Evolutionary conservation across 345 rosid species (phyloP).

Genomic region (Alliaria petiolata): DNA sequence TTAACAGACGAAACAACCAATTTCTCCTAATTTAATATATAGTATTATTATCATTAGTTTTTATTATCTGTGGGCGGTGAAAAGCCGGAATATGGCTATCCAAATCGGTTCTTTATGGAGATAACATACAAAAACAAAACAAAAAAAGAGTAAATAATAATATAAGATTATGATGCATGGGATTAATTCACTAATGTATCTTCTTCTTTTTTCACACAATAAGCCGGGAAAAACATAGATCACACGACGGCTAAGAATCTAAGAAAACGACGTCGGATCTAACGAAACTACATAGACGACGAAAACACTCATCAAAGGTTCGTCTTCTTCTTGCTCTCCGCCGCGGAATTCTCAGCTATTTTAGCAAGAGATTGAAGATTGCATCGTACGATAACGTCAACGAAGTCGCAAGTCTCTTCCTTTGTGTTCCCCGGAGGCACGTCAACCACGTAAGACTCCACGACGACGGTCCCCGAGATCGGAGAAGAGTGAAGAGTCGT

Average conservation of each 20-base stretch:
- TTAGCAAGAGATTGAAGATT: slow-evolving; percentile 77
- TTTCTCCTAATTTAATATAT: background rate
- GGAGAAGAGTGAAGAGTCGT: slow-evolving; percentile 54
- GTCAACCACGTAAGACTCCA: slow-evolving; percentile 86
- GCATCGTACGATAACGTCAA: slow-evolving; percentile 72
- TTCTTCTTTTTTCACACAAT: slow-evolving; percentile 14
- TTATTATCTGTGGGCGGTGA: slow-evolving; percentile 6
- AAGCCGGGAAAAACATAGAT: slow-evolving; percentile 31
- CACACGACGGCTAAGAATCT: slow-evolving; percentile 30
- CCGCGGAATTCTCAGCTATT: slow-evolving; percentile 48
- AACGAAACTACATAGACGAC: slow-evolving; percentile 2
- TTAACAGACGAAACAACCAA: background rate
- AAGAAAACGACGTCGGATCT: slow-evolving; percentile 25
- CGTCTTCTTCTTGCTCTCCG: slow-evolving; percentile 20
- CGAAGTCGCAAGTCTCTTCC: slow-evolving; percentile 75
- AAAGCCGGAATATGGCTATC: slow-evolving; percentile 21
- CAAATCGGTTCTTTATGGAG: background rate
- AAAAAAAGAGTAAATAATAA: background rate
- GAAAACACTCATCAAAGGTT: slow-evolving; percentile 14
- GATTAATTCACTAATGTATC: slow-evolving; percentile 22
- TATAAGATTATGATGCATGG: slow-evolving; percentile 23
- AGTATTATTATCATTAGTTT: background rate
- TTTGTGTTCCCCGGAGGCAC: slow-evolving; percentile 72
- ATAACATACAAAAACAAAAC: slow-evolving; percentile 2
- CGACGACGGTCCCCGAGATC: slow-evolving; percentile 61